phyloP scores from a whole-genome alignment of 805 yeast species.

The Debaryomyces castellii region DNA sequence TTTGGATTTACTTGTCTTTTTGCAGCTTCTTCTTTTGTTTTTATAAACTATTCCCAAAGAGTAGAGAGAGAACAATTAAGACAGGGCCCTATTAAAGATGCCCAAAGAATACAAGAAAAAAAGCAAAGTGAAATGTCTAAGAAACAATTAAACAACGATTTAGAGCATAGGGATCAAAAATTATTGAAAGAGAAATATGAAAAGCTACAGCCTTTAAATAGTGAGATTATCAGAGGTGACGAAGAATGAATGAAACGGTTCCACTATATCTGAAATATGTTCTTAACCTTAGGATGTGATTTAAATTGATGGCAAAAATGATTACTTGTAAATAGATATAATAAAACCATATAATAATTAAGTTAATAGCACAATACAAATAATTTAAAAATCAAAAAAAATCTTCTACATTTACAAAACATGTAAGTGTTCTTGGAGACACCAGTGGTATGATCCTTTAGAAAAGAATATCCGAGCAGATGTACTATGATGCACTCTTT shows the following conservation, averaged over 20 bases:
- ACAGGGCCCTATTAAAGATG: conserved; percentile 85
- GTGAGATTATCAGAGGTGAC: conserved; percentile 26
- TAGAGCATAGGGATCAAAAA: conserved; percentile 67
- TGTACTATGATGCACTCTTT: conserved; percentile 50
- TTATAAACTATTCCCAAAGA: conserved; percentile 70
- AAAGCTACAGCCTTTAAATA: conserved; percentile 56
- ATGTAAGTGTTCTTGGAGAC: conserved; percentile 52
- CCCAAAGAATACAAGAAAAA: conserved; percentile 56
- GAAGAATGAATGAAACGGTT: too few relatives aligned
- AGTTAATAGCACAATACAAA: too few relatives aligned
- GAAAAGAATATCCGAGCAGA: conserved; percentile 27
- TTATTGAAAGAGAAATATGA: conserved; percentile 57
- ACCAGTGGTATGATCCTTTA: conserved; percentile 33
- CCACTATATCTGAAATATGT: too few relatives aligned
- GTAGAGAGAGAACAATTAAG: conserved; percentile 69
- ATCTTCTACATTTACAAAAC: neutral
- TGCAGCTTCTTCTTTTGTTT: conserved; percentile 60
- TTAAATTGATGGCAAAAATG: neutral
- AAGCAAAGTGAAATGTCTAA: conserved; percentile 35
- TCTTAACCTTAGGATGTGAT: too few relatives aligned
- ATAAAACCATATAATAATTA: neutral
- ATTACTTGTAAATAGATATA: neutral
- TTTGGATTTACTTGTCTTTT: conserved; percentile 56
- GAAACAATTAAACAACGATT: conserved; percentile 52
- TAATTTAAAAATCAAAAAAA: neutral